Base-by-base conservation (phyloP, 1,284 basidiomycete genomes). In the Ganoderma sp. region DNA sequence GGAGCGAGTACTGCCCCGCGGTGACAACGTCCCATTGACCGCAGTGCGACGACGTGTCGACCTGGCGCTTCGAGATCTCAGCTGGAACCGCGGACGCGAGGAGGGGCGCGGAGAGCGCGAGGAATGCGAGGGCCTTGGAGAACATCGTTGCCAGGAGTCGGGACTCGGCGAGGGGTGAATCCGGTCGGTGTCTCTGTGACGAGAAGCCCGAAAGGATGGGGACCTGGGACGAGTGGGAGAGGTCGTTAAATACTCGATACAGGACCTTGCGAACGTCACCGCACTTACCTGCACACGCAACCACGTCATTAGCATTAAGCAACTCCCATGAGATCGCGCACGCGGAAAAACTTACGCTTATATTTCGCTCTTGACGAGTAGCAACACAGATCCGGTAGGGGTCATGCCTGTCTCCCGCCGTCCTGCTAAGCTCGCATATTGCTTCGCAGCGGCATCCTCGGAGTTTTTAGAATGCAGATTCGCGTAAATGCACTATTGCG, bases 21-120 rank as follows among this genome's bases (percentile, higher is more conserved):
- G 77, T 72, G 67, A 85, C 80, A 22, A 78, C 74, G 66, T 87
- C 87, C 82, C 82, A 90, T 78, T 87, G 82, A n/a, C 84, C 86
- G 67, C 82, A 83, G 67, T 76, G 75, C 37, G 69, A 43, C n/a
- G 75, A 75, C 37, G 78, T 80, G 73, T 81, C 79, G 67, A 78
- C 34, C 28, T 66, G 73, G 65, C 72, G 67, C 37, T 67, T 65
- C n/a, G 43, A 73, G 52, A 69, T 74, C 66, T 69, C 74, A 15
- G 69, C 65, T 4, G 71, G 70, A 42, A 67, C 63, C 4, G 69
- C 67, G 45, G 66, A 57, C 3, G 65, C 66, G 37, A 74, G 67
- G 50, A 72, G 63, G 12, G 69, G 71, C 0, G 65, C 48, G 37
- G 65, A 57, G 57, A 71, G 60, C 22, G 66, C 59, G 25, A 69